A percentile compares a stretch with the other conserved stretches of the same genome.
phyloP scores from a whole-genome alignment of 139 green algal genomes.

The Nannochloris sp. region DNA sequence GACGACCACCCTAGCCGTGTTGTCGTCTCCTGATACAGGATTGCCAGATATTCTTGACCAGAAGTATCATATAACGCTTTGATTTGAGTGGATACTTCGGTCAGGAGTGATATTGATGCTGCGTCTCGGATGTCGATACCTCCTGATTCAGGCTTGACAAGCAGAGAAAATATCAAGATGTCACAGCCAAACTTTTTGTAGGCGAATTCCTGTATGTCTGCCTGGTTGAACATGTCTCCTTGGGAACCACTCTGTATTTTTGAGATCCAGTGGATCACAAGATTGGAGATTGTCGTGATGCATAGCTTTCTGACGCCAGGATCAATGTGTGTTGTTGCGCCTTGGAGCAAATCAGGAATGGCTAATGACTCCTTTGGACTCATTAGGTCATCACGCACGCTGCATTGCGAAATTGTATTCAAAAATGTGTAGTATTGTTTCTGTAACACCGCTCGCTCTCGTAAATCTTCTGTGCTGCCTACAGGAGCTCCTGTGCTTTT shows the following conservation, averaged over 20 bases:
- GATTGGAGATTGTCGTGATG: conserved; percentile 7
- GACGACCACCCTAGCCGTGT: conserved; percentile 33
- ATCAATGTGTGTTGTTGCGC: background rate
- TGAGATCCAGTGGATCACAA: background rate
- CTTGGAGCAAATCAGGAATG: conserved; percentile 40
- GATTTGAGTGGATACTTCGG: conserved; percentile 45
- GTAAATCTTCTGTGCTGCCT: conserved; percentile 53
- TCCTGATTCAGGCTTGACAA: conserved; percentile 22
- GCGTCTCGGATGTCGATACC: conserved; percentile 51
- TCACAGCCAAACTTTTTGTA: conserved; percentile 48
- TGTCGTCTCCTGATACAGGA: conserved; percentile 32
- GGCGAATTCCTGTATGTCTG: conserved; percentile 40
- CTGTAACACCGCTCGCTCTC: conserved; percentile 68
- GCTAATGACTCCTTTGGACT: conserved; percentile 4
- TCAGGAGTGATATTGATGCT: conserved; percentile 48
- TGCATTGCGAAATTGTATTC: conserved; percentile 13
- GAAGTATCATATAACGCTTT: conserved; percentile 40
- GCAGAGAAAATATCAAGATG: conserved; percentile 35
- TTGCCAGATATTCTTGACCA: conserved; percentile 35
- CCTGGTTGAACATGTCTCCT: background rate
- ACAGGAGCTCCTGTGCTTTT: background rate
- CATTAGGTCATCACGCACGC: conserved; percentile 6
- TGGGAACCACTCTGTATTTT: background rate
- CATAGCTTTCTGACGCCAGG: conserved; percentile 26
- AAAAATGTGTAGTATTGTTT: conserved; percentile 62